Base-by-base conservation (phyloP, 179 eudicot species). In the Vitellaria paradoxa region DNA sequence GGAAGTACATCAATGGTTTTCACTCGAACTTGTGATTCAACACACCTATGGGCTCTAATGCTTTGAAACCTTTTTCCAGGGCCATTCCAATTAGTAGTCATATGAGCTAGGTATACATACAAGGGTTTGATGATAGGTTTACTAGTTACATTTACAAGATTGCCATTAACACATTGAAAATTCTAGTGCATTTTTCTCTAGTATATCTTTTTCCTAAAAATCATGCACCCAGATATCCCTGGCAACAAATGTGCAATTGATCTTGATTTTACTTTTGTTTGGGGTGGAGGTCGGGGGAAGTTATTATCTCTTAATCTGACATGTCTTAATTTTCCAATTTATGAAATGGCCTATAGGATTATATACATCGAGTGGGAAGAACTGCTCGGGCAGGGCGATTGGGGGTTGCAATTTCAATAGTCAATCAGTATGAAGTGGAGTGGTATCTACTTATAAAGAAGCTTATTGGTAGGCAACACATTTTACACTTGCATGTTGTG, bases 1-100 rank as follows among this genome's bases (percentile, higher is more conserved):
- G n/a, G n/a, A n/a, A n/a, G n/a, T n/a, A n/a, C n/a, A n/a, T n/a
- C n/a, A n/a, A n/a, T n/a, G n/a, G n/a, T n/a, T n/a, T n/a, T n/a
- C n/a, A n/a, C n/a, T n/a, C n/a, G n/a, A n/a, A n/a, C n/a, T n/a
- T n/a, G n/a, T n/a, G n/a, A n/a, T n/a, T n/a, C n/a, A n/a, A n/a
- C n/a, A n/a, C n/a, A n/a, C n/a, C n/a, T n/a, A n/a, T n/a, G n/a
- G n/a, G n/a, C n/a, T n/a, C n/a, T n/a, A n/a, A n/a, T n/a, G n/a
- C n/a, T n/a, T n/a, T n/a, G n/a, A n/a, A n/a, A n/a, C n/a, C n/a
- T n/a, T n/a, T n/a, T n/a, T n/a, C n/a, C 18, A 84, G 92, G 80
- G 95, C 97, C 63, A 87, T 95, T 78, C 97, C 97, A 4, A 93
- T 95, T 74, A 89, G 86, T 76, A 97, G 99, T 45, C 87, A 90